Percentiles rank a stretch among this genome's conserved stretches.
These are phyloP conservation scores for Pleoardoris graminearum DNA, from an alignment of 2,329 filamentous ascomycete species.

Conservation along the genomic window DNA sequence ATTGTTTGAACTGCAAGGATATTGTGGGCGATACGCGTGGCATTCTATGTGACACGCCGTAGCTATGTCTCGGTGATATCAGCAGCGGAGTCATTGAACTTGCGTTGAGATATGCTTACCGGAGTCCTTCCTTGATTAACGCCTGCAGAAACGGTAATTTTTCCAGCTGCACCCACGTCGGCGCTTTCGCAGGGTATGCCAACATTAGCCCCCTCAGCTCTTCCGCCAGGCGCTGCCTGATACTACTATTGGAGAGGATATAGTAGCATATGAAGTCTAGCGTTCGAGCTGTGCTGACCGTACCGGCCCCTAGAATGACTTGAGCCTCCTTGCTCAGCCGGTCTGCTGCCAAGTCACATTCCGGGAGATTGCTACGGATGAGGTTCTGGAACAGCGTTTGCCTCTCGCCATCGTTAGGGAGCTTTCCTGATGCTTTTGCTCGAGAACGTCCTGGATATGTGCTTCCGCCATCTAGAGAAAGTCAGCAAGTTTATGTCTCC, in stretches of 20 bases:
- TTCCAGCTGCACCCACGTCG: constrained; percentile 16
- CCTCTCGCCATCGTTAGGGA: not conserved
- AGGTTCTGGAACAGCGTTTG: constrained; percentile 36
- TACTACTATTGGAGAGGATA: constrained; percentile 4
- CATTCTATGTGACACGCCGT: constrained; percentile 23
- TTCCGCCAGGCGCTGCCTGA: constrained; percentile 3
- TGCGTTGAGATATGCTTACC: constrained; percentile 10
- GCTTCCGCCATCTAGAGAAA: too few species aligned
- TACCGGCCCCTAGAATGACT: constrained; percentile 20
- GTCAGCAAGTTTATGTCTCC: too few species aligned
- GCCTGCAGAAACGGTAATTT: constrained; percentile 14
- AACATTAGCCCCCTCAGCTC: constrained; percentile 11
- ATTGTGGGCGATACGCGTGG: constrained; percentile 21
- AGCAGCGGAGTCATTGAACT: too few species aligned
- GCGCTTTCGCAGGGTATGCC: constrained; percentile 4
- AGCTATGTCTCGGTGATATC: constrained; percentile 18
- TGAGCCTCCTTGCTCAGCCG: constrained; percentile 31
- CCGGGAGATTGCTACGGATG: constrained; percentile 23
- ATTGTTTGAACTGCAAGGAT: constrained; percentile 7
- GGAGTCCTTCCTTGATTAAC: constrained; percentile 20
- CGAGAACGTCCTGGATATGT: too few species aligned
- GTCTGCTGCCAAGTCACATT: constrained; percentile 14
- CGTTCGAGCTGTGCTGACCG: constrained; percentile 10
- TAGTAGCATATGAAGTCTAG: constrained; percentile 12
- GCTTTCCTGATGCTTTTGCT: too few species aligned